Percentiles rank a stretch among this genome's conserved stretches.
These are phyloP conservation scores for Paxillus rubicundulus DNA, from an alignment of 768 basidiomycete genomes.

Conservation along the genomic window DNA sequence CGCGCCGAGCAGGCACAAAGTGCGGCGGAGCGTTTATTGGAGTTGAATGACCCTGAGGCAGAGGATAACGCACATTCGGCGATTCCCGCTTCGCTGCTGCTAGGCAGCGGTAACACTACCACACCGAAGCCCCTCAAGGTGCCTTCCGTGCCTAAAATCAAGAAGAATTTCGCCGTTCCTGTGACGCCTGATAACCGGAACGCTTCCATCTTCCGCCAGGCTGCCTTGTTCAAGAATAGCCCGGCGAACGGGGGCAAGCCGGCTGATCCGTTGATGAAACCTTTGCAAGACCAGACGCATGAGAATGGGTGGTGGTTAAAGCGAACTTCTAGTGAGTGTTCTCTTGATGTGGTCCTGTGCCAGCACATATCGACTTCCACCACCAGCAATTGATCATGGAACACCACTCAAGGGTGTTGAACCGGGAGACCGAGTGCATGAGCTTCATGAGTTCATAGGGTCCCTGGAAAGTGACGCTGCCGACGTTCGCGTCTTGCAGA, in stretches of 20 bases:
- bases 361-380: slow-evolving; percentile 10
- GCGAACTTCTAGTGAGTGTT: slow-evolving; percentile 60
- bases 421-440: slow-evolving; percentile 41
- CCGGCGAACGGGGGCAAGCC: slow-evolving; percentile 54
- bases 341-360: not conserved
- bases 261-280: slow-evolving; percentile 62
- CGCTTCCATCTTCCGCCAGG: slow-evolving; percentile 63
- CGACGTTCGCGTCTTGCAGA: slow-evolving; percentile 57
- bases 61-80: slow-evolving; percentile 50
- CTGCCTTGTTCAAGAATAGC: slow-evolving; percentile 79
- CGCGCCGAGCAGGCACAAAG: slow-evolving; percentile 93
- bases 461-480: slow-evolving; percentile 53
- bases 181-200: slow-evolving; percentile 65
- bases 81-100: slow-evolving; percentile 53
- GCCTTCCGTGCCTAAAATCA: slow-evolving; percentile 33
- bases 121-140: slow-evolving; percentile 40
- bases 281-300: slow-evolving; percentile 62
- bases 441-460: slow-evolving; percentile 52
- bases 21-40: slow-evolving; percentile 83
- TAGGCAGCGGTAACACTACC: slow-evolving; percentile 38
- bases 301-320: slow-evolving; percentile 86
- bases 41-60: slow-evolving; percentile 80
- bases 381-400: slow-evolving; percentile 43
- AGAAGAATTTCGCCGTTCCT: slow-evolving; percentile 40
- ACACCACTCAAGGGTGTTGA: slow-evolving; percentile 41